phyloP scores from a whole-genome alignment of 2,329 filamentous ascomycete species.

The Colletotrichum sidae region DNA sequence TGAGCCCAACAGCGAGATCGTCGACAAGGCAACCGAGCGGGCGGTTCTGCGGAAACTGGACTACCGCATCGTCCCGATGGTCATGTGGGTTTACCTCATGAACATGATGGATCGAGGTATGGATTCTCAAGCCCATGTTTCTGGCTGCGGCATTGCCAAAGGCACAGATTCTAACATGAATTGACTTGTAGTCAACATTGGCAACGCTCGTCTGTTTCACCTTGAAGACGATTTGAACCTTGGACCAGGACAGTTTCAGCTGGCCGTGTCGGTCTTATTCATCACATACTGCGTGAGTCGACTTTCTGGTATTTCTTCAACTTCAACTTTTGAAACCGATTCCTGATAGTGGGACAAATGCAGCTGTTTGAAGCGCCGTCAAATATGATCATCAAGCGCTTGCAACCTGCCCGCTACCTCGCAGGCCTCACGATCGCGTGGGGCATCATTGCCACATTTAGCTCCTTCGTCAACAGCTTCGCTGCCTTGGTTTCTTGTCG shows the following conservation, averaged over 20 bases:
- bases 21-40: slow-evolving; percentile 30
- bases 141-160: slow-evolving; percentile 59
- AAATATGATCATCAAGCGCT: slow-evolving; percentile 51
- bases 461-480: slow-evolving; percentile 67
- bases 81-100: slow-evolving; percentile 49
- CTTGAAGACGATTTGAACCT: slow-evolving; percentile 70
- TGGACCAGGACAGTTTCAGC: slow-evolving; percentile 65
- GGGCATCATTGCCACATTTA: slow-evolving; percentile 67
- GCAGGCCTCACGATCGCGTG: slow-evolving; percentile 48
- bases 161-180: background rate
- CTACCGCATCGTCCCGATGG: slow-evolving; percentile 46
- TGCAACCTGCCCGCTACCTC: slow-evolving; percentile 58
- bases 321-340: too few relatives aligned
- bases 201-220: slow-evolving; percentile 58
- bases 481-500: slow-evolving; percentile 66
- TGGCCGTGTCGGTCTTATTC: slow-evolving; percentile 58
- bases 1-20: background rate
- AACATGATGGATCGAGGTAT: slow-evolving; percentile 51
- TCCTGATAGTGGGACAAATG: background rate
- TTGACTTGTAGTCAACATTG: background rate
- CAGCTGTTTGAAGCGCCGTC: slow-evolving; percentile 55
- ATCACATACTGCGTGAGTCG: slow-evolving; percentile 55
- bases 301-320: background rate
- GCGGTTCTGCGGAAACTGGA: slow-evolving; percentile 44
- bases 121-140: slow-evolving; percentile 44